Percentiles rank a stretch among this genome's conserved stretches.
These are phyloP conservation scores for Moniliella sp. DNA, from an alignment of 1,284 basidiomycete genomes.

Conservation along the genomic window DNA sequence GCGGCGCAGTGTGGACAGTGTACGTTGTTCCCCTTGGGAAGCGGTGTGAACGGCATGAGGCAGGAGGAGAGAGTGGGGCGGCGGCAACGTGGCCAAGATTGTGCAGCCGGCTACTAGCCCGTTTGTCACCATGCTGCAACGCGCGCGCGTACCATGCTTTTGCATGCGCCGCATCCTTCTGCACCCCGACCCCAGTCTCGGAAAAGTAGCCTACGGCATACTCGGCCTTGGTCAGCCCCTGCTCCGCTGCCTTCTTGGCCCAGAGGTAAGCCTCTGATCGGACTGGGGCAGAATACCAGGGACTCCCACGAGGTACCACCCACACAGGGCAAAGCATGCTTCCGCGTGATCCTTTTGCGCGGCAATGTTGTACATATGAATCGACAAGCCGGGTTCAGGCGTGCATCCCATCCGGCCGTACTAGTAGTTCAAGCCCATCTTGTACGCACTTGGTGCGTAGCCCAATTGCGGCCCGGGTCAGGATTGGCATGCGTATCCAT, in stretches of 20 bases:
- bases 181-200: conserved; percentile 42
- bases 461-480: conserved; percentile 85
- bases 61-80: too few relatives aligned
- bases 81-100: too few relatives aligned
- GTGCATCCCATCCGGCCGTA: conserved; percentile 97
- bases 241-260: conserved; percentile 33
- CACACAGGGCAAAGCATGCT: conserved; percentile 88
- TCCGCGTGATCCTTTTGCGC: conserved; percentile 90
- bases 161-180: conserved; percentile 38
- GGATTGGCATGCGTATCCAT: conserved; percentile 80
- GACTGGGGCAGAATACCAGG: conserved; percentile 90
- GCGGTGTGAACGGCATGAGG: too few relatives aligned
- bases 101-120: conserved; percentile 59
- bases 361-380: conserved; percentile 68
- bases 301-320: conserved; percentile 96
- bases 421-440: conserved; percentile 92
- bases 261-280: conserved; percentile 66
- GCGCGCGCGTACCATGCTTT: conserved; percentile 67
- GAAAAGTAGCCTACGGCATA: conserved; percentile 93
- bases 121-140: conserved; percentile 80
- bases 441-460: conserved; percentile 84
- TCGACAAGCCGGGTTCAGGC: conserved; percentile 84
- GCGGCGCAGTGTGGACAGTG: too few relatives aligned
- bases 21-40: too few relatives aligned
- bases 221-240: conserved; percentile 35